phyloP scores from a whole-genome alignment of 2,329 filamentous ascomycete species.

The Pyricularia pennisetigena region DNA sequence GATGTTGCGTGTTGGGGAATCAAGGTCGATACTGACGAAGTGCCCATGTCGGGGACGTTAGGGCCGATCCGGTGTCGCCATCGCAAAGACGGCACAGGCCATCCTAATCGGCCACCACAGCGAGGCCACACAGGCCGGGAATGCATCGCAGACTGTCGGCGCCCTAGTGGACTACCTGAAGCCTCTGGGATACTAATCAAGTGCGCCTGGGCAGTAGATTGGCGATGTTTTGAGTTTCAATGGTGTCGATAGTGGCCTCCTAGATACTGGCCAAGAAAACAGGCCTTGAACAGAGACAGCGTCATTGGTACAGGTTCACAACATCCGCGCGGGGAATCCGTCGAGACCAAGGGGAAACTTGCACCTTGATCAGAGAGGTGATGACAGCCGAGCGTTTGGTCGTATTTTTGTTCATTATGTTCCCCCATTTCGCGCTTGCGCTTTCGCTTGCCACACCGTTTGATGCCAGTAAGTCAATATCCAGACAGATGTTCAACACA shows the following conservation, averaged over 20 bases:
- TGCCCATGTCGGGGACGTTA: slow-evolving; percentile 14
- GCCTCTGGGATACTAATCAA: slow-evolving; percentile 62
- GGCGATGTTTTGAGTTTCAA: neutral
- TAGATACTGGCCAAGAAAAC: neutral
- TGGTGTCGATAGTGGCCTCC: neutral
- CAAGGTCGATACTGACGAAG: neutral
- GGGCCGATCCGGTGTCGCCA: slow-evolving; percentile 70
- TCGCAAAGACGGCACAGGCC: slow-evolving; percentile 81
- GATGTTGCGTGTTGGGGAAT: neutral
- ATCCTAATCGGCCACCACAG: slow-evolving; percentile 83
- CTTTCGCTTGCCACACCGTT: neutral
- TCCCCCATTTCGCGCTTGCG: neutral
- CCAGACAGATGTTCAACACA: neutral
- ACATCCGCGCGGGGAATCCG: neutral
- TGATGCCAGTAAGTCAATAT: neutral
- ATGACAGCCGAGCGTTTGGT: neutral
- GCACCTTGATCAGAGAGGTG: neutral
- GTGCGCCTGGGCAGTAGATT: neutral
- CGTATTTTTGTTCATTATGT: neutral
- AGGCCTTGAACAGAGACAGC: neutral
- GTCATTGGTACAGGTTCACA: neutral
- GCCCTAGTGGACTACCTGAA: slow-evolving; percentile 81
- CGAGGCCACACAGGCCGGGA: slow-evolving; percentile 62
- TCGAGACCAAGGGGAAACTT: neutral
- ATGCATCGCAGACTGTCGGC: slow-evolving; percentile 70